Evolutionary conservation across 2,329 filamentous ascomycete species (phyloP).

Genomic region (Curvularia sp.): DNA sequence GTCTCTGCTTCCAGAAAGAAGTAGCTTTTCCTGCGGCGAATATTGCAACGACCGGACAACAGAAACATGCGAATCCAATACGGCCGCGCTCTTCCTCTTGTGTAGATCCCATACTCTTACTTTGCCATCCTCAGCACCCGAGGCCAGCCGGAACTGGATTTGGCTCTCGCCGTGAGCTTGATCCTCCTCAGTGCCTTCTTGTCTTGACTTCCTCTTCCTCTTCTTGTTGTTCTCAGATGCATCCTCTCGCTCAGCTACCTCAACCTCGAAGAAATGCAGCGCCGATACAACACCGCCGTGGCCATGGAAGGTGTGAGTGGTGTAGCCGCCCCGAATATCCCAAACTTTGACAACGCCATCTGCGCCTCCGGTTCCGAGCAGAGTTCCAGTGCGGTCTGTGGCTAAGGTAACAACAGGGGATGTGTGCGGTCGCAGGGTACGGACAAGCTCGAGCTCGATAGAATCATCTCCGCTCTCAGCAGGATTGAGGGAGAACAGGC

Average conservation of each 20-base stretch:
- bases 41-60: conserved; percentile 90
- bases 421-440: conserved; percentile 86
- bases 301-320: conserved; percentile 93
- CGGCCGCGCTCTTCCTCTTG: conserved; percentile 77
- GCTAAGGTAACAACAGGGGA: conserved; percentile 88
- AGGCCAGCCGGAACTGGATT: conserved; percentile 79
- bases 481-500: conserved; percentile 77
- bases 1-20: conserved; percentile 88
- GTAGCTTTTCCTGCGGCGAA: conserved; percentile 72
- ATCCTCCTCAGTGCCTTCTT: conserved; percentile 52
- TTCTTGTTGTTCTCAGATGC: conserved; percentile 44
- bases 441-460: conserved; percentile 67
- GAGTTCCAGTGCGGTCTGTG: conserved; percentile 83
- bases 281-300: conserved; percentile 92
- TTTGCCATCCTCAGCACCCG: conserved; percentile 92
- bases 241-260: conserved; percentile 58
- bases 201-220: conserved; percentile 53
- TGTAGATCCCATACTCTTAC: conserved; percentile 90
- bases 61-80: conserved; percentile 90
- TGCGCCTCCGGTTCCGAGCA: conserved; percentile 90
- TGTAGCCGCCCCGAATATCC: conserved; percentile 89
- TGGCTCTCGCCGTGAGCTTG: conserved; percentile 55
- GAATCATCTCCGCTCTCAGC: conserved; percentile 65
- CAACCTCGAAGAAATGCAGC: conserved; percentile 85
- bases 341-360: conserved; percentile 96